Conservation (phyloP, 768 basidiomycete species). For the Lactarius akahatsu region DNA sequence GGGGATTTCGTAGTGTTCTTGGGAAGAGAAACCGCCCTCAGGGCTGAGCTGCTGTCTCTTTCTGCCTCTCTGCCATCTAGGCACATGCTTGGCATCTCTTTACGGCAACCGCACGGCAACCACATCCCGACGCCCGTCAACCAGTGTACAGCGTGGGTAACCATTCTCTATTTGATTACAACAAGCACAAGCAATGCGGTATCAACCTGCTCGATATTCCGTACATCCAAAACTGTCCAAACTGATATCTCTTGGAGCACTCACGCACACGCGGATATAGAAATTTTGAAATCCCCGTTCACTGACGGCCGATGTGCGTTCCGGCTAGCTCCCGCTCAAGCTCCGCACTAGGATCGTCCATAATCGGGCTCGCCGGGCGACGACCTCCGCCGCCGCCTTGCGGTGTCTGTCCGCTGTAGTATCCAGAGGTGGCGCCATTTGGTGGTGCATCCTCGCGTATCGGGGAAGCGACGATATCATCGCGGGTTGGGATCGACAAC, state of each 20-base stretch:
- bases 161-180: not conserved
- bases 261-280: not conserved
- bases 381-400: conserved; percentile 33
- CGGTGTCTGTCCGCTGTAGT: conserved; percentile 43
- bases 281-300: not conserved
- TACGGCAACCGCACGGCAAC: not conserved
- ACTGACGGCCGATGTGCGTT: conserved; percentile 48
- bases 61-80: not conserved
- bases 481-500: conserved; percentile 75
- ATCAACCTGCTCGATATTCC: not conserved
- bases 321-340: conserved; percentile 84
- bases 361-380: conserved; percentile 63
- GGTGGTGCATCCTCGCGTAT: conserved; percentile 57
- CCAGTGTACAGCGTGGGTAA: not conserved
- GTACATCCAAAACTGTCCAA: not conserved
- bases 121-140: not conserved
- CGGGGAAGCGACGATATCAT: conserved; percentile 79
- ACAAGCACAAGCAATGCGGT: not conserved
- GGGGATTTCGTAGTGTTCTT: not conserved
- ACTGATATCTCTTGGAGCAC: not conserved
- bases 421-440: conserved; percentile 70
- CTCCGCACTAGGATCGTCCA: conserved; percentile 84
- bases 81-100: conserved; percentile 27
- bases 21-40: not conserved
- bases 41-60: not conserved